Evolutionary conservation across 371 early-diverging fungal genomes (phyloP), one percentile per base, ranked within the genome.

Genomic region (Phascolomyces articulosus): DNA sequence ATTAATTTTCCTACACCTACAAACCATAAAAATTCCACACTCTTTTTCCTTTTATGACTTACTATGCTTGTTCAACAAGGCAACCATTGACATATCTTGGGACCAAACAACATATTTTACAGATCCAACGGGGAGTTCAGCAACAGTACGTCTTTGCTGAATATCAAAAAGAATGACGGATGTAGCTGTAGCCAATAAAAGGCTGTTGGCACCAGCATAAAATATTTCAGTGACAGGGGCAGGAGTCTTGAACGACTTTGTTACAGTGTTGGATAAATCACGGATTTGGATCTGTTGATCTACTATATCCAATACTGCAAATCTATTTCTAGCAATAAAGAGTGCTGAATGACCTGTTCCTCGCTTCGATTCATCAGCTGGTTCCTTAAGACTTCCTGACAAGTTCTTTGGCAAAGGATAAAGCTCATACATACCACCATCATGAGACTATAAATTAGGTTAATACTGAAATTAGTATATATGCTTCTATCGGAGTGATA

Each of bases 101-200:
- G 93, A 92, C 97, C 96, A 97, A 23, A 88, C 88, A 38, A 91
- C 91, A 72, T 97, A 96, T 66, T 96, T 95, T 38, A 96, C 95
- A 20, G 89, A 83, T 13, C 87, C 85, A 0, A 91, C 91, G 29
- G 76, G 83, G 38, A 96, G 74, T 74, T 96, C 97, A 24, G 90
- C 83, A 21, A 91, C 72, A 3, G 85, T 73, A 58, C 87, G 80
- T 56, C 93, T 85, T 66, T 92, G 88, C 72, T 97, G 96, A 29
- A 93, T 88, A 67, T 98, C 98, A 74, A 80, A 97, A 65, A 98
- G 75, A 16, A 95, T 89, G 18, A 96, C 95, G 0, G 93, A 89
- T 2, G 88, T 91, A 3, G 91, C 66, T 0, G 96, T 96, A 28
- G 93, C 83, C 70, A 97, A 80, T 29, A 97, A 79, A 57, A 95